Conservation (phyloP, 1,284 basidiomycete genomes). For the Thecaphora thlaspeos region DNA sequence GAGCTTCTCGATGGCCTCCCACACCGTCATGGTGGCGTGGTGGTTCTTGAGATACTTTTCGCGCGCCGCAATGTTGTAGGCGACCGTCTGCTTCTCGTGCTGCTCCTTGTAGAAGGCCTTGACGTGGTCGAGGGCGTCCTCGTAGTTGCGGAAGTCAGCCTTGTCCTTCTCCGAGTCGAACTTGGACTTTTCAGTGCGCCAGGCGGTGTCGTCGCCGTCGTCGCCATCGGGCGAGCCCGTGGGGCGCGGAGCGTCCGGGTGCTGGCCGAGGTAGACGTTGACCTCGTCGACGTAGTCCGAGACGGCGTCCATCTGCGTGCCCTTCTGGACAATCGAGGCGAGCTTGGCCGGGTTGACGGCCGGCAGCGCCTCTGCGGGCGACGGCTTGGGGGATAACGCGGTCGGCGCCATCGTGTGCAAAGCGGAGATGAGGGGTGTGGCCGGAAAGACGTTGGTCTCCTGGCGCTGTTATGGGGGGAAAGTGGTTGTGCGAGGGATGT, state of each 20-base stretch:
- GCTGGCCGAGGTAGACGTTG: constrained; percentile 35
- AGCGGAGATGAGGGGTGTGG: no score
- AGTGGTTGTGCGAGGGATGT: no score
- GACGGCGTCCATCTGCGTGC: constrained; percentile 28
- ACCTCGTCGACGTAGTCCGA: constrained; percentile 39
- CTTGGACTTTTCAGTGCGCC: constrained; percentile 59
- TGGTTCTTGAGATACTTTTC: constrained; percentile 28
- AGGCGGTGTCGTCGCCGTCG: constrained; percentile 14
- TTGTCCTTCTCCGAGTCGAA: constrained; percentile 80
- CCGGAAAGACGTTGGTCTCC: no score
- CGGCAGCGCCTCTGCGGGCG: background rate
- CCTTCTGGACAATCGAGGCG: constrained; percentile 7
- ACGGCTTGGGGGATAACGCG: background rate
- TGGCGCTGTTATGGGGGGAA: no score
- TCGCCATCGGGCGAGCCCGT: background rate
- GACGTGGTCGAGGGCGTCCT: constrained; percentile 75
- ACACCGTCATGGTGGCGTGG: constrained; percentile 62
- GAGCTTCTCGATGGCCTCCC: constrained; percentile 87
- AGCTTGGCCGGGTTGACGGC: background rate
- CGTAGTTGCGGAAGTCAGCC: constrained; percentile 61
- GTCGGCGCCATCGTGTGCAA: constrained; percentile 1
- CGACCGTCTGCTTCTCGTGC: constrained; percentile 72
- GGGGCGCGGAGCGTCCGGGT: constrained; percentile 26
- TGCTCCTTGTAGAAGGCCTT: constrained; percentile 84
- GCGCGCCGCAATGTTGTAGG: constrained; percentile 35